Base-by-base conservation (phyloP, 2,329 filamentous ascomycete species). In the Mycosphaerelloides madeirae region DNA sequence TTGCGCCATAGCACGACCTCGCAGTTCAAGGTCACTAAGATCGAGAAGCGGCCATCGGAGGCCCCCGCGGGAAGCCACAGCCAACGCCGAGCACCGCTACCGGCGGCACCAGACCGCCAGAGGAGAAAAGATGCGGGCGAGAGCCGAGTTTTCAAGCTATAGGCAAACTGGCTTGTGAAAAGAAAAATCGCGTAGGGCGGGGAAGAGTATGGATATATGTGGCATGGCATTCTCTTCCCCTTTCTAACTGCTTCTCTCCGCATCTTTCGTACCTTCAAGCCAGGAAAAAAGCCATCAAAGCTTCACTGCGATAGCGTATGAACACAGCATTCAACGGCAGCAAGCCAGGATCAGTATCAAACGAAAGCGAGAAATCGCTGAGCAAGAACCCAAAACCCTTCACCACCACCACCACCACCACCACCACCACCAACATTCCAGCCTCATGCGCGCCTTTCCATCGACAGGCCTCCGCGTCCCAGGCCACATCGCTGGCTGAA, bases 271-370 rank as follows among this genome's bases (percentile, higher is more conserved):
- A 5, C 31, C 5, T n/a, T 32, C 31, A 16, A 5, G 6, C 13
- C 31, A 16, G 13, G 13, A 32, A 32, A 8, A 29, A 29, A 8
- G n/a, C 13, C 31, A n/a, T 5, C 31, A 6, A 6, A 32, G 6
- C 13, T n/a, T n/a, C 13, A 6, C 31, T 32, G 6, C 5, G 13
- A 8, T 12, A 33, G 48, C 52, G 55, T 40, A 58, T 58, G 55
- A 56, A 42, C 46, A 40, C 34, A 46, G 58, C 63, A 57, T 35
- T 33, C 54, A 69, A 70, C 61, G 67, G 67, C 67, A 69, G 67
- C 67, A 69, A 52, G 67, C 67, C 67, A 69, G 67, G 67, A 68
- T 61, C 48, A 64, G 42, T 58, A 45, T 52, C 50, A 41, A 15
- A 14, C 28, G 13, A 36, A 25, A 39, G 35, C 38, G 18, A 42